phyloP scores from a whole-genome alignment of 1,284 basidiomycete species.

The Trametes sp. region DNA sequence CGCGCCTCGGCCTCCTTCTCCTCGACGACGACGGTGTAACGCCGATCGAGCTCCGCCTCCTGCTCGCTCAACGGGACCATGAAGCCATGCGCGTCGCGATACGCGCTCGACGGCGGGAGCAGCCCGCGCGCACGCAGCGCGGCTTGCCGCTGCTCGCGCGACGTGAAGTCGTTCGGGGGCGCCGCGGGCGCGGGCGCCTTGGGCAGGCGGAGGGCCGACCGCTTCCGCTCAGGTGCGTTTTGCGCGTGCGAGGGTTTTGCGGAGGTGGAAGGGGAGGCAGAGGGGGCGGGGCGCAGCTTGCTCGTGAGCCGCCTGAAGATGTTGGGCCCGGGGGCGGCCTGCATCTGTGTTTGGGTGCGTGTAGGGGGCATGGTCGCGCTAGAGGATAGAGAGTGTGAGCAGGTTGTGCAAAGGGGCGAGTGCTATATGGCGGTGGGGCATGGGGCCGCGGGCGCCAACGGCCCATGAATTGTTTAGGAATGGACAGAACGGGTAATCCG shows the following conservation, averaged over 20 bases:
- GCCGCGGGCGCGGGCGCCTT: constrained; percentile 28
- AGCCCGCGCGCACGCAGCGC: constrained; percentile 43
- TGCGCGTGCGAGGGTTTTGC: constrained; percentile 7
- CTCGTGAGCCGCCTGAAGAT: constrained; percentile 32
- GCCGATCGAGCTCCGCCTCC: constrained; percentile 42
- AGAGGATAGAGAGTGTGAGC: constrained; percentile 11
- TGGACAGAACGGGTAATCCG: constrained; percentile 12
- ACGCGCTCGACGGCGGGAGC: constrained; percentile 30
- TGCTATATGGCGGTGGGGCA: constrained; percentile 6
- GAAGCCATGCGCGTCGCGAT: constrained; percentile 33
- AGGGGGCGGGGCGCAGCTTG: constrained; percentile 25
- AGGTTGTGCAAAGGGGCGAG: background rate
- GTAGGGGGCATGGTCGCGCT: constrained; percentile 19
- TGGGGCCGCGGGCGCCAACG: constrained; percentile 2
- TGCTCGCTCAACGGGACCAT: constrained; percentile 41
- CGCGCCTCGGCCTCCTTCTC: constrained; percentile 1
- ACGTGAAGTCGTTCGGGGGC: constrained; percentile 38
- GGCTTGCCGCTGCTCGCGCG: constrained; percentile 39
- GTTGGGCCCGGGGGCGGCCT: background rate
- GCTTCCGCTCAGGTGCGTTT: constrained; percentile 5
- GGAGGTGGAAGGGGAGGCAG: background rate
- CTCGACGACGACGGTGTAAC: constrained; percentile 35
- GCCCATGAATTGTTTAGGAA: constrained; percentile 12
- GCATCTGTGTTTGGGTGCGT: constrained; percentile 5
- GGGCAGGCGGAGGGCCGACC: constrained; percentile 29